These are phyloP conservation scores for Magnolia officinalis DNA, from an alignment of 164 flowering plant species.

Conservation along the genomic window DNA sequence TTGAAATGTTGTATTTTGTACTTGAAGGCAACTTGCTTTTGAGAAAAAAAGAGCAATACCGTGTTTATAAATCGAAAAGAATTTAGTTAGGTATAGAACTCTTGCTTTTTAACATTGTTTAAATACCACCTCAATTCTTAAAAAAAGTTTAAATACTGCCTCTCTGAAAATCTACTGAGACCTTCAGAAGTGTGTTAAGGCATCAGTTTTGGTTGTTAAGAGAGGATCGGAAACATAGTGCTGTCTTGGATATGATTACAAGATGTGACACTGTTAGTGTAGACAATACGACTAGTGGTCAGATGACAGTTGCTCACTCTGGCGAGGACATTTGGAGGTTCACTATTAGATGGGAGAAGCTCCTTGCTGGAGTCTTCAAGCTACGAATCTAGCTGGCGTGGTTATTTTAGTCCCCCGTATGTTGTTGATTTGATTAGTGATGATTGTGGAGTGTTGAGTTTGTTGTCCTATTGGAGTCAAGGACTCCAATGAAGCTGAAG, in stretches of 20 bases:
- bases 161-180: no score
- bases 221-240: neutral
- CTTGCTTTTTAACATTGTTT: neutral
- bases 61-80: neutral
- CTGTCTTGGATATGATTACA: neutral
- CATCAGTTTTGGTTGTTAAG: neutral
- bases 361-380: neutral
- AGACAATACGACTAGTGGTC: neutral
- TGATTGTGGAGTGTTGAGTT: neutral
- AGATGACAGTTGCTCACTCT: neutral
- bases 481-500: neutral
- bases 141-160: no score
- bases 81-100: neutral
- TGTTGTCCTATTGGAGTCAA: neutral
- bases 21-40: neutral
- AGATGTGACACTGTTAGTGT: neutral
- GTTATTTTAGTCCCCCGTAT: neutral
- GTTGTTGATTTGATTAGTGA: neutral
- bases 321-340: neutral
- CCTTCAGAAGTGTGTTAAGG: neutral
- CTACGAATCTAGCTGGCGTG: neutral
- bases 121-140: no score
- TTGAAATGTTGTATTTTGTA: neutral
- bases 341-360: neutral
- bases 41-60: neutral